These are phyloP conservation scores for Coelastrella sp. DNA, from an alignment of 139 green algal genomes.

Conservation along the genomic window DNA sequence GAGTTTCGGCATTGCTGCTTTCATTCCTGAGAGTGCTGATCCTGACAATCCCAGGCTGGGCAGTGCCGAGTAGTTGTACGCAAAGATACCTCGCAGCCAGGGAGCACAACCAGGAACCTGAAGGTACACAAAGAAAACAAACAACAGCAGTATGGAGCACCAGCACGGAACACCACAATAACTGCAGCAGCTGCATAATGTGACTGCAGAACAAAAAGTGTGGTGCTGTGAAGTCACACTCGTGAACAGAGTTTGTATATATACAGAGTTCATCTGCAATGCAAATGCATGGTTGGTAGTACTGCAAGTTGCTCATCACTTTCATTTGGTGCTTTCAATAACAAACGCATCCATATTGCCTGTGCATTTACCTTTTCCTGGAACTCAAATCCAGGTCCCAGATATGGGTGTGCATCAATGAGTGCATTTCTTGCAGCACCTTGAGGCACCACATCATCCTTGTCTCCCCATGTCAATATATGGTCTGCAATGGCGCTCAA, in stretches of 20 bases:
- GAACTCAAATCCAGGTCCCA: conserved; percentile 60
- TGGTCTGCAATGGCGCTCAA: conserved; percentile 45
- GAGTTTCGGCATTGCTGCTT: conserved; percentile 60
- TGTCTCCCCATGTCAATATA: conserved; percentile 54
- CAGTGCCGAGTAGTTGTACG: conserved; percentile 63
- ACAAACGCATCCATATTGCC: background rate
- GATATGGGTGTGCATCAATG: conserved; percentile 60
- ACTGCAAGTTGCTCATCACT: too few relatives aligned
- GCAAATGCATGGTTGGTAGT: too few relatives aligned
- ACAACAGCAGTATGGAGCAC: background rate
- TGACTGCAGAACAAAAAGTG: too few relatives aligned
- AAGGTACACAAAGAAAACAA: background rate
- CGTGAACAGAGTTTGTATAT: too few relatives aligned
- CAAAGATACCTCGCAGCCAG: conserved; percentile 52
- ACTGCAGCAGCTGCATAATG: too few relatives aligned
- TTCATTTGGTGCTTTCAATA: background rate
- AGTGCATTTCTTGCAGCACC: conserved; percentile 46
- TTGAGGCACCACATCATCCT: background rate
- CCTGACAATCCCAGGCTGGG: conserved; percentile 55
- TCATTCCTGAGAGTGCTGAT: conserved; percentile 55
- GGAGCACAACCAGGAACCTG: conserved; percentile 48
- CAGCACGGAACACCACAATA: too few relatives aligned
- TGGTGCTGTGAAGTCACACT: too few relatives aligned
- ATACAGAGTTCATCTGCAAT: too few relatives aligned
- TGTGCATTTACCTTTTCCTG: conserved; percentile 27